phyloP scores from a whole-genome alignment of 1,284 basidiomycete genomes.

The Pseudozyma sp. region DNA sequence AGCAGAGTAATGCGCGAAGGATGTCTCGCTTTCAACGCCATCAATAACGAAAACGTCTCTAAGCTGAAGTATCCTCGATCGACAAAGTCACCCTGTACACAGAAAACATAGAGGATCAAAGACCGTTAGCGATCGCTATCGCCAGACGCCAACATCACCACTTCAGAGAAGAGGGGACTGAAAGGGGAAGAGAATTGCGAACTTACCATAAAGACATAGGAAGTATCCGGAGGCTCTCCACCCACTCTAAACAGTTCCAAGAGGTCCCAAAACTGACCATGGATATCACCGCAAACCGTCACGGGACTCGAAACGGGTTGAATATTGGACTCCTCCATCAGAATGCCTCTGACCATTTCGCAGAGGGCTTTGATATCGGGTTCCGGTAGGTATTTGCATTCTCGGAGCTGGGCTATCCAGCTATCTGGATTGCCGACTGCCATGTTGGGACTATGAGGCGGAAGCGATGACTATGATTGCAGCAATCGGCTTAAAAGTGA shows the following conservation, averaged over 20 bases:
- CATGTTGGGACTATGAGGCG: slow-evolving; percentile 7
- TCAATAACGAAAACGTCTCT: slow-evolving; percentile 90
- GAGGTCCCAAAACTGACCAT: slow-evolving; percentile 96
- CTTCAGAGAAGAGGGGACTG: not conserved
- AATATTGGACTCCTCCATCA: slow-evolving; percentile 95
- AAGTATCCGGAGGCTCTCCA: slow-evolving; percentile 86
- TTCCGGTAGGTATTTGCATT: slow-evolving; percentile 89
- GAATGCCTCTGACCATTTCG: slow-evolving; percentile 82
- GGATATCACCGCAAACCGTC: slow-evolving; percentile 92
- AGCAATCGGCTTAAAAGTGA: not conserved
- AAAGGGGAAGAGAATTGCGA: too few species aligned
- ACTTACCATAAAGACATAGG: slow-evolving; percentile 94
- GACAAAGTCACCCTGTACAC: slow-evolving; percentile 89
- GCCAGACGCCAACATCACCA: not conserved
- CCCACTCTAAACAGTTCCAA: slow-evolving; percentile 90
- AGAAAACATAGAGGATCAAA: not conserved
- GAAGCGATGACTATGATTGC: not conserved
- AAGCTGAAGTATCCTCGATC: slow-evolving; percentile 95
- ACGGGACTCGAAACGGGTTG: slow-evolving; percentile 91
- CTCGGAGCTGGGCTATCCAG: slow-evolving; percentile 76
- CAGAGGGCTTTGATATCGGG: slow-evolving; percentile 90
- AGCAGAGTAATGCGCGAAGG: slow-evolving; percentile 91
- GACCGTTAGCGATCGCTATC: not conserved
- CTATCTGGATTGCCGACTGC: slow-evolving; percentile 61
- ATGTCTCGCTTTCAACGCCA: slow-evolving; percentile 92